Evolutionary conservation across 2,329 filamentous ascomycete species (phyloP).

Genomic region (Neopestalotiopsis clavispora): DNA sequence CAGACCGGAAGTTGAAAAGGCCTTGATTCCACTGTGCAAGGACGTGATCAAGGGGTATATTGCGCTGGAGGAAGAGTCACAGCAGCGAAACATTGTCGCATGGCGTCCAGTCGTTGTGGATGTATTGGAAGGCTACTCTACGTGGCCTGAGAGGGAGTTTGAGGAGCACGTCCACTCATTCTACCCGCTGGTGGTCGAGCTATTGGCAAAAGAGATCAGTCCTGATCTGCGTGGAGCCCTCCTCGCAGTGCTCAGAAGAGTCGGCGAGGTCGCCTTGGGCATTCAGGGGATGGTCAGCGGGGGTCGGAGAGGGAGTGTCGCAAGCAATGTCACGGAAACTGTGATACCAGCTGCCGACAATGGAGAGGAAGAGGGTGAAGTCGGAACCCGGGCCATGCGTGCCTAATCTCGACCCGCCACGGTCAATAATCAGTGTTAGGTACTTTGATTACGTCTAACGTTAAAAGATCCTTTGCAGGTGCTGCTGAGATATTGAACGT

Average conservation of each 20-base stretch:
- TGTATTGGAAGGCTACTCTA: conserved; percentile 89
- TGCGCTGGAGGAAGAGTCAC: conserved; percentile 89
- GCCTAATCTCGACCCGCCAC: neutral
- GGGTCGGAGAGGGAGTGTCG: conserved; percentile 45
- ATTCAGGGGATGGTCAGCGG: conserved; percentile 53
- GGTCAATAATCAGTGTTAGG: neutral
- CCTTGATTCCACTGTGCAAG: conserved; percentile 90
- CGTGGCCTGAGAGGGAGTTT: conserved; percentile 82
- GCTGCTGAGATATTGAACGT: neutral
- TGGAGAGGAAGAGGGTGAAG: conserved; percentile 22
- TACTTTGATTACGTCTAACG: neutral
- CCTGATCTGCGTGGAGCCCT: conserved; percentile 79
- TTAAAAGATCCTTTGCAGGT: neutral
- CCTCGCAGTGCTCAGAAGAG: conserved; percentile 76
- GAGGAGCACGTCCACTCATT: conserved; percentile 79
- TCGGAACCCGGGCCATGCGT: conserved; percentile 17
- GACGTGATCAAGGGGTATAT: conserved; percentile 91
- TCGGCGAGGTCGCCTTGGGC: conserved; percentile 77
- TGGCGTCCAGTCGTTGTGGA: conserved; percentile 98
- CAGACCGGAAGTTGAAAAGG: conserved; percentile 83
- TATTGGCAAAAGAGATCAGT: conserved; percentile 82
- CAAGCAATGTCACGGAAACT: conserved; percentile 34
- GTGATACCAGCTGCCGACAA: conserved; percentile 7
- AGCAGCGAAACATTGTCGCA: conserved; percentile 94
- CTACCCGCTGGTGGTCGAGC: conserved; percentile 83